Base-by-base conservation (phyloP, 176 grass and related monocot species). In the Raddia guianensis region DNA sequence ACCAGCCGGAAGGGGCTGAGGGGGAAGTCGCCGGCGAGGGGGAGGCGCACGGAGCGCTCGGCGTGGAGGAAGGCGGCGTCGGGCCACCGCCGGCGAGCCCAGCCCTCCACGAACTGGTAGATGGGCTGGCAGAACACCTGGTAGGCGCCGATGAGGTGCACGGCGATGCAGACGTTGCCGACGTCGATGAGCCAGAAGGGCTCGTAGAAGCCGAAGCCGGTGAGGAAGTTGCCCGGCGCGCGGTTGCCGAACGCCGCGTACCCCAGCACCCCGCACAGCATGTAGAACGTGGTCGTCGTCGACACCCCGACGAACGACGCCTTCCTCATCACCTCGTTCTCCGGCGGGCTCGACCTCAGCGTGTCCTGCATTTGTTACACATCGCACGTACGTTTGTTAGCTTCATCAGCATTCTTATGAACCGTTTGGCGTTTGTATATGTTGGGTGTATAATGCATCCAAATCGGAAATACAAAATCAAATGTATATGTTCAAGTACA, bases 71-170 rank as follows among this genome's bases (percentile, higher is more conserved):
- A 87, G 4, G 4, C 47, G 72, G 12, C n/a, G 33, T 92, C 71
- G 8, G 92, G 88, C 85, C 93, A 93, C 2, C 78, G 73, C 33
- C 9, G 43, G 0, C 74, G 46, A 6, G 82, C 86, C 81, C 73
- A 94, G 1, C 14, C 34, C 74, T 98, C 95, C 4, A 93, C 54
- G 78, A 95, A 92, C 32, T 84, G 81, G 83, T 75, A 98, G 57
- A 98, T 67, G 18, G 95, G 95, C 81, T 98, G 95, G 77, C 87
- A 87, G 85, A 98, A 98, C 8, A 98, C 95, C 95, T 98, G 95
- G 81, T 95, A 98, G n/a, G 95, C 95, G 32, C 92, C 95, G 73
- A 95, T 54, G 68, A 98, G 92, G 81, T 98, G 95, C 32, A 98
- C 79, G 50, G 76, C 88, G 66, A 95, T 89, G 86, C 92, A 98